Percentiles rank a stretch among this genome's conserved stretches.
These are phyloP conservation scores for Malassezia slooffiae DNA, from an alignment of 1,284 basidiomycete genomes.

Conservation along the genomic window DNA sequence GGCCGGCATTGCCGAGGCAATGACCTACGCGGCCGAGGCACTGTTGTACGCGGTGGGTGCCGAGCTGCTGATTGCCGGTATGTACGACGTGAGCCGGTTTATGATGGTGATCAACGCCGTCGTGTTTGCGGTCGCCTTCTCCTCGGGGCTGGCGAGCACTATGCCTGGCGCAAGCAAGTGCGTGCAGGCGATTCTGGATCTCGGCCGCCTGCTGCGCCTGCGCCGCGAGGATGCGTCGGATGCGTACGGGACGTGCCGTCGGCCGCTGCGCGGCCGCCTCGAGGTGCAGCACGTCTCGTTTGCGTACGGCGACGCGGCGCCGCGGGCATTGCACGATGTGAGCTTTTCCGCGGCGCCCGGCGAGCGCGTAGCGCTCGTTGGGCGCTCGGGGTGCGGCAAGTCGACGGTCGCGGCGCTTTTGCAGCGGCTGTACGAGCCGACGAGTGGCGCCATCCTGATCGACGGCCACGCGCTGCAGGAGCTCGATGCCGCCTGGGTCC, in stretches of 20 bases:
- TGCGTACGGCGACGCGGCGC: slow-evolving; percentile 18
- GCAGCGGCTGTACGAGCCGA: slow-evolving; percentile 38
- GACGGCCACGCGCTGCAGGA: slow-evolving; percentile 15
- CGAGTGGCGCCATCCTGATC: slow-evolving; percentile 19
- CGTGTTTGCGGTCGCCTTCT: slow-evolving; percentile 84
- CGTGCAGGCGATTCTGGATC: slow-evolving; percentile 59
- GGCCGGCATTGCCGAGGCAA: slow-evolving; percentile 63
- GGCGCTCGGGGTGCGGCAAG: slow-evolving; percentile 39
- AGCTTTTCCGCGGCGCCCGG: slow-evolving; percentile 21
- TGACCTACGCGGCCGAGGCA: slow-evolving; percentile 67
- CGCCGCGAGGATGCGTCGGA: slow-evolving; percentile 4
- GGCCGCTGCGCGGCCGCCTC: slow-evolving; percentile 16
- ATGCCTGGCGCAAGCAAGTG: slow-evolving; percentile 32
- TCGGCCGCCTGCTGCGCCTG: slow-evolving; percentile 57
- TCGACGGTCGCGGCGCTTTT: slow-evolving; percentile 34
- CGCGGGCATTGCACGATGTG: slow-evolving; percentile 18
- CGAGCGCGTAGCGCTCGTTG: slow-evolving; percentile 42
- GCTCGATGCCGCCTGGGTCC: slow-evolving; percentile 21
- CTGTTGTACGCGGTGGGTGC: slow-evolving; percentile 82
- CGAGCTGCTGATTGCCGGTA: slow-evolving; percentile 65
- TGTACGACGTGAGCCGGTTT: slow-evolving; percentile 75
- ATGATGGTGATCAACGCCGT: slow-evolving; percentile 80
- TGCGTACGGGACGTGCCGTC: neutral
- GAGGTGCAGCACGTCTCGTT: slow-evolving; percentile 31
- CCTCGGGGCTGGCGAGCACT: slow-evolving; percentile 74